Percentiles rank a stretch among this genome's conserved stretches.
phyloP scores from a whole-genome alignment of 495 filamentous ascomycete genomes.

The Penicillium samsonianum region DNA sequence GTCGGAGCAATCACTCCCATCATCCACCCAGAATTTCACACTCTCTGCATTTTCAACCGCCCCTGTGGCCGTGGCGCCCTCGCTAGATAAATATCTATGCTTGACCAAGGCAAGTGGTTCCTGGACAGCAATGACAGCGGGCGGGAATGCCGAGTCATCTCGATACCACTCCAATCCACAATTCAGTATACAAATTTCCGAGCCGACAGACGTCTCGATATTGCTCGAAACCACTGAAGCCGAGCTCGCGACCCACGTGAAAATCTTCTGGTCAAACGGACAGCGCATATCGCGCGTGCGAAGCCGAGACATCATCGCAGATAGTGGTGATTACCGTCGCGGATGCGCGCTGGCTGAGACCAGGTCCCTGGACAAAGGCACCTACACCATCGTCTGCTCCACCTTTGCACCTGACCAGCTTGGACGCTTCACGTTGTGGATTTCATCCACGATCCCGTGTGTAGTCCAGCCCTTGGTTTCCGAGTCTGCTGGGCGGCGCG shows the following conservation, averaged over 20 bases:
- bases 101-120: constrained; percentile 53
- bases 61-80: constrained; percentile 58
- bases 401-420: constrained; percentile 81
- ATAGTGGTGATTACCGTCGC: constrained; percentile 81
- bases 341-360: constrained; percentile 71
- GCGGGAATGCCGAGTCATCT: constrained; percentile 76
- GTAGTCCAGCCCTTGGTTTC: constrained; percentile 55
- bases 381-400: constrained; percentile 83
- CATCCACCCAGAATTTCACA: constrained; percentile 73
- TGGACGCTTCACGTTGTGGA: constrained; percentile 71
- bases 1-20: constrained; percentile 72
- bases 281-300: constrained; percentile 66
- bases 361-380: constrained; percentile 58
- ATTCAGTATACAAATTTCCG: constrained; percentile 63
- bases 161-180: constrained; percentile 84
- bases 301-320: constrained; percentile 73
- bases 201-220: constrained; percentile 61
- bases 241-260: constrained; percentile 74
- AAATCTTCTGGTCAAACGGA: constrained; percentile 75
- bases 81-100: constrained; percentile 58
- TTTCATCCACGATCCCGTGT: constrained; percentile 61
- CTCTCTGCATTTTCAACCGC: constrained; percentile 73
- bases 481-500: constrained; percentile 69
- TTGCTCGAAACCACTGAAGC: constrained; percentile 73
- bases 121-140: constrained; percentile 80